phyloP scores from a whole-genome alignment of 2,329 filamentous ascomycete genomes.

The Colletotrichum sp. region DNA sequence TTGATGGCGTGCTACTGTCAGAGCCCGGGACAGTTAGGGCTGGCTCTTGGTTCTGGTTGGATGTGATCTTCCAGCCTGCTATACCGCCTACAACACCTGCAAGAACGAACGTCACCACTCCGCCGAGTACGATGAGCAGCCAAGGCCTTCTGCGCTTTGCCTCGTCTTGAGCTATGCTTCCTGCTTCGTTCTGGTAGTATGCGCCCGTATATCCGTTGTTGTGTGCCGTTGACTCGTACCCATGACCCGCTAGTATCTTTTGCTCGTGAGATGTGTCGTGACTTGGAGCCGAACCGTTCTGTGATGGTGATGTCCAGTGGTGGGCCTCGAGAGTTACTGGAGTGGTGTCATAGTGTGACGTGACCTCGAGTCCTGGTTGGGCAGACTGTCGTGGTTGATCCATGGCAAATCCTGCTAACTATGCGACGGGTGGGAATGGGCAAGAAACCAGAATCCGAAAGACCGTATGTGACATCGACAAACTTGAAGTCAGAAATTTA shows the following conservation, averaged over 20 bases:
- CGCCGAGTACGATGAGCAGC: background rate
- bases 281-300: background rate
- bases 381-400: background rate
- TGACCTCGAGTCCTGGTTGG: background rate
- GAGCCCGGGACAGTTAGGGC: background rate
- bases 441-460: background rate
- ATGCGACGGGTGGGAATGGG: background rate
- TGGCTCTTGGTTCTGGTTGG: background rate
- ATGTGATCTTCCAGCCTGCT: constrained; percentile 8
- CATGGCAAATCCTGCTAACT: background rate
- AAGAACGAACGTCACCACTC: background rate
- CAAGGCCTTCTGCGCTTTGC: background rate
- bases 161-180: background rate
- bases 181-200: background rate
- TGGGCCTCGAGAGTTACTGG: background rate
- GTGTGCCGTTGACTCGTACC: background rate
- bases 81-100: constrained; percentile 6
- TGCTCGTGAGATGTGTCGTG: background rate
- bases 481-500: background rate
- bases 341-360: background rate
- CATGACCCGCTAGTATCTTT: background rate
- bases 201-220: background rate
- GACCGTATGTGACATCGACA: background rate
- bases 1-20: background rate
- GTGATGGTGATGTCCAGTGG: background rate